Evolutionary conservation across 805 yeast genomes (phyloP), one percentile per base, ranked within the genome.

Genomic region (Candida bentonensis): DNA sequence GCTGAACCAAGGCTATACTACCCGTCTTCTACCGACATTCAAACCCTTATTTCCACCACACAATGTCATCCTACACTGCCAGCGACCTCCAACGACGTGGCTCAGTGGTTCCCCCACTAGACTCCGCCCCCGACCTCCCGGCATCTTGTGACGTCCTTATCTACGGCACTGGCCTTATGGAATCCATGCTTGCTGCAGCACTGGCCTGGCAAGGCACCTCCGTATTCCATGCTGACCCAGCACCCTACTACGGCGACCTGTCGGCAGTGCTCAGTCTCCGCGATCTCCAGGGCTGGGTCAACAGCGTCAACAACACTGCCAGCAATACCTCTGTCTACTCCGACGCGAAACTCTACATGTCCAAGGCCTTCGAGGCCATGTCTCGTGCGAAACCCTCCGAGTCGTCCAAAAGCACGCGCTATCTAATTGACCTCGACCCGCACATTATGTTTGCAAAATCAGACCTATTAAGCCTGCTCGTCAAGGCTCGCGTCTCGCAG

Each of bases 141-240:
- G 84, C 79, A 23, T 66, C 79, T 49, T 84, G 86, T 53, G 98
- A 92, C 58, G 95, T 92, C 13, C 69, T 92, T 23, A 82, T 92
- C 45, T 76, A 82, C 50, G 98, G 98, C 28, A 89, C 98, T 0
- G 97, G 97, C 2, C 68, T 92, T 36, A 80, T 79, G 2, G 95
- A 92, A 60, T 76, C 86, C 52, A 78, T 92, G 11, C 63, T 87
- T 42, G 96, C 97, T 0, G 95, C 96, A 11, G 89, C 96, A 0
- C 69, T 92, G 41, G 82, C 96, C 11, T 92, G 98, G 97, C 95
- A 86, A 54, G 98, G 98, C n/a, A 78, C 92, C n/a, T 78, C 73
- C 51, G 96, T 92, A 5, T 66, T 92, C 39, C 98, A 92, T 58
- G 76, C 92, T 23, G 98, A 92, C 60, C 68, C 78, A 39, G 82